Conservation (phyloP, 1,284 basidiomycete species). For the Retiboletus flavoniger region DNA sequence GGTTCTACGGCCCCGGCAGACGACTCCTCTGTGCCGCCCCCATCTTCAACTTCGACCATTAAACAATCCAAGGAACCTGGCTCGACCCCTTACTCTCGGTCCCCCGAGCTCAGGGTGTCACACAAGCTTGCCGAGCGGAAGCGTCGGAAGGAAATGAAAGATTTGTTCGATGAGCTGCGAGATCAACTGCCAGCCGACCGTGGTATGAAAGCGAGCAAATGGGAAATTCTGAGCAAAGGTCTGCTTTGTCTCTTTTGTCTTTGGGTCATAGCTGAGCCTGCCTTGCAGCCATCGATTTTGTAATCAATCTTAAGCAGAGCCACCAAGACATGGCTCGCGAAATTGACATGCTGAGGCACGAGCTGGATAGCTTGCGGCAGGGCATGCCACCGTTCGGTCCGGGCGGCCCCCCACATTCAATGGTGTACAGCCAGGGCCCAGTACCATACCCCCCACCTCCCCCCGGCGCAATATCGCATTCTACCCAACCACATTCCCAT, state of each 20-base stretch:
- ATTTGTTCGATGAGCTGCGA: conserved; percentile 90
- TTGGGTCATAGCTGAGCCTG: conserved; percentile 12
- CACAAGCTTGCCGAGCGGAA: conserved; percentile 96
- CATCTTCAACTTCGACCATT: conserved; percentile 30
- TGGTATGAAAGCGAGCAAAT: conserved; percentile 94
- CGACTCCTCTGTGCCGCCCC: conserved; percentile 38
- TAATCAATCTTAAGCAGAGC: conserved; percentile 70
- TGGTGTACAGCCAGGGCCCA: conserved; percentile 51
- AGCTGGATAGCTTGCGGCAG: conserved; percentile 65
- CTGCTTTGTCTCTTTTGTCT: conserved; percentile 21
- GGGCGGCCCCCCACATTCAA: conserved; percentile 49
- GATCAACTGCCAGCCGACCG: conserved; percentile 88
- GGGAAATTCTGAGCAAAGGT: conserved; percentile 96
- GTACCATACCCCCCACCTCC: conserved; percentile 45
- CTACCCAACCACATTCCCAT: conserved; percentile 38
- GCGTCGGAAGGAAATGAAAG: conserved; percentile 95
- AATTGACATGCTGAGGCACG: conserved; percentile 74
- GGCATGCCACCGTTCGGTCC: conserved; percentile 55
- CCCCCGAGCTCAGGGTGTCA: conserved; percentile 87
- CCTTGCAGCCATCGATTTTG: conserved; percentile 80
- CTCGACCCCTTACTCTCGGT: conserved; percentile 85
- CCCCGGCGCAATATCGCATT: conserved; percentile 42
- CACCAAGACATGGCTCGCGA: conserved; percentile 77
- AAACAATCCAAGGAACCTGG: conserved; percentile 47
- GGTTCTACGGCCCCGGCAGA: conserved; percentile 39